phyloP scores from a whole-genome alignment of 2,329 filamentous ascomycete species.

The Zymoseptoria ardabiliae region DNA sequence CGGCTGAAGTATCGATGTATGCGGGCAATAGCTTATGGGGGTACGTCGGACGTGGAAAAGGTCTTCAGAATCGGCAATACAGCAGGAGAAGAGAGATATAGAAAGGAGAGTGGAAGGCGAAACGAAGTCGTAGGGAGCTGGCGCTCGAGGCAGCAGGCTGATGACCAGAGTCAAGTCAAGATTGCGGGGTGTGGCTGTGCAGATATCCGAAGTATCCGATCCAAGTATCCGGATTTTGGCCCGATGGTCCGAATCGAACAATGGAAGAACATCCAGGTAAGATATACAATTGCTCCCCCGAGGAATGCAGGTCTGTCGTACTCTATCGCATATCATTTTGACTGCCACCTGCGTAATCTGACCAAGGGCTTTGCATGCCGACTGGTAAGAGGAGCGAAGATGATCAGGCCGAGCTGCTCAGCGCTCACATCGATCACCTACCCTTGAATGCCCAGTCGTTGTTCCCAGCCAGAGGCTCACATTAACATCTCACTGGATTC shows the following conservation, averaged over 20 bases:
- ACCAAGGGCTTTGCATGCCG: not conserved
- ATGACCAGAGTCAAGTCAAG: not conserved
- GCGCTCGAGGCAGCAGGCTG: too few relatives aligned
- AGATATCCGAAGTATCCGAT: not conserved
- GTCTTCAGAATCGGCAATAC: not conserved
- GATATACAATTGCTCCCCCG: too few relatives aligned
- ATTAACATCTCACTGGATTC: too few relatives aligned
- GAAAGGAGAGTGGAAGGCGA: not conserved
- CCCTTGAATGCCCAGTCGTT: not conserved
- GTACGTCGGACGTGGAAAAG: not conserved
- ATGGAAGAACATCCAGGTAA: too few relatives aligned
- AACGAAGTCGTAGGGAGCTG: not conserved
- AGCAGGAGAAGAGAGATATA: not conserved
- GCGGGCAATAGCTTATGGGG: not conserved
- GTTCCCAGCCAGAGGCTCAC: not conserved
- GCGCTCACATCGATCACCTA: not conserved
- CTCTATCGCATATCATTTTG: not conserved
- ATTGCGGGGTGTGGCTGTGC: not conserved
- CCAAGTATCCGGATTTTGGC: not conserved
- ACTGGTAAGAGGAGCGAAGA: not conserved
- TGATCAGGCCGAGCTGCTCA: not conserved
- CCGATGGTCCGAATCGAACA: not conserved
- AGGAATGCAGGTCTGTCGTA: not conserved
- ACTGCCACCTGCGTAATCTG: not conserved
- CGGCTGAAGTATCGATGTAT: not conserved